Percentiles rank a stretch among this genome's conserved stretches.
Evolutionary conservation across 129 eudicot species (phyloP).

Genomic region (Flaveria linearis): DNA sequence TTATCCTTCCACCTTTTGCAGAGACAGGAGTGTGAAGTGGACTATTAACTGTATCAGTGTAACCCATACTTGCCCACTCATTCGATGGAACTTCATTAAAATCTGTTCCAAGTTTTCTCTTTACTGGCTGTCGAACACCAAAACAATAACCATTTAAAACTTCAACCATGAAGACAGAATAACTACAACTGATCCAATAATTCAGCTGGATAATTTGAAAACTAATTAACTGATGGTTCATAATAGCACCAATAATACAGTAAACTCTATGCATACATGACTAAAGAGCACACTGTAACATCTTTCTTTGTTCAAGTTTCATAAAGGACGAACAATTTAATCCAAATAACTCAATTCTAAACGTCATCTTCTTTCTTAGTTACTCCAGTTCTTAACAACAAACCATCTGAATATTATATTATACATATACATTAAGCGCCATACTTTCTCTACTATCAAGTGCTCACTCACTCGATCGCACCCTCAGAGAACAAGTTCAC

Average conservation of each 20-base stretch:
- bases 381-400: too few species aligned
- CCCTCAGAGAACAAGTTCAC: not conserved
- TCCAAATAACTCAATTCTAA: not conserved
- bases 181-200: not conserved
- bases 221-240: not conserved
- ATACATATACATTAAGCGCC: not conserved
- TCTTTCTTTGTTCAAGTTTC: not conserved
- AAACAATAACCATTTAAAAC: constrained; percentile 7
- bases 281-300: not conserved
- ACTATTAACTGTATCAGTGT: constrained; percentile 50
- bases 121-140: constrained; percentile 55
- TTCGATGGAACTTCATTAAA: constrained; percentile 54
- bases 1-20: constrained; percentile 56
- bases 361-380: too few species aligned
- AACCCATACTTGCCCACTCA: constrained; percentile 54
- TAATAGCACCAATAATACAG: not conserved
- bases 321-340: not conserved
- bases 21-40: constrained; percentile 83
- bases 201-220: not conserved
- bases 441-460: not conserved
- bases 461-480: not conserved
- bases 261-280: not conserved
- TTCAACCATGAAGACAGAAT: constrained; percentile 11
- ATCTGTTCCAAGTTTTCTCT: constrained; percentile 62
- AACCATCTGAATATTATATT: too few species aligned